Evolutionary conservation across 768 basidiomycete species (phyloP).

Genomic region (Auricularia heimuer): DNA sequence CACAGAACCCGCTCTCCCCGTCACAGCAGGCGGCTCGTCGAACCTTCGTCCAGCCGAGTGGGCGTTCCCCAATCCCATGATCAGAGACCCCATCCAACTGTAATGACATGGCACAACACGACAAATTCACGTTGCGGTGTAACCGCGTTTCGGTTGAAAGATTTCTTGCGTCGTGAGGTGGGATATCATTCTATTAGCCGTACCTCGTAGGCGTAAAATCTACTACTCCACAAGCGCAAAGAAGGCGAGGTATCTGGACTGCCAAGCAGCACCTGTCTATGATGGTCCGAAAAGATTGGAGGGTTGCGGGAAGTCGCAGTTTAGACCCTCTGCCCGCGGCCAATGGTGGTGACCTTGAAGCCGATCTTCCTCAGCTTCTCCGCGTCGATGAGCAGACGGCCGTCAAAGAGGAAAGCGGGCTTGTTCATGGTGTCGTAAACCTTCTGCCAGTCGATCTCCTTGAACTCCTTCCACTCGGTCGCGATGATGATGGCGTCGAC

Average conservation of each 20-base stretch:
- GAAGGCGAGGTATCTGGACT: background rate
- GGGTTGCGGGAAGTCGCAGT: background rate
- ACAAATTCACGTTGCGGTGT: too few species aligned
- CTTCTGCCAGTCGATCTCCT: slow-evolving; percentile 77
- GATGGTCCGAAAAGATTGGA: background rate
- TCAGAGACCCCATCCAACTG: background rate
- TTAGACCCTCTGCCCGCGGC: slow-evolving; percentile 39
- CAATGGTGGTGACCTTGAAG: slow-evolving; percentile 65
- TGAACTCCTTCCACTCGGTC: slow-evolving; percentile 98
- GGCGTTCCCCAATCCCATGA: background rate
- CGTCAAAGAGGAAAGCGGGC: slow-evolving; percentile 98
- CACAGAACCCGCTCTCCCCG: background rate
- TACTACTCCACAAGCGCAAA: background rate
- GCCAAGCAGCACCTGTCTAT: background rate
- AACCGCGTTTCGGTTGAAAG: too few species aligned
- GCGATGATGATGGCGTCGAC: slow-evolving; percentile 93
- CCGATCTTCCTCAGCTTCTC: slow-evolving; percentile 75
- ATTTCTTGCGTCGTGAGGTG: too few species aligned
- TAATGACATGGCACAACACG: background rate
- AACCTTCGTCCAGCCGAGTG: background rate
- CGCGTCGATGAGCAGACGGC: slow-evolving; percentile 77
- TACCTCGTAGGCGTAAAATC: background rate
- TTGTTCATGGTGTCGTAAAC: slow-evolving; percentile 89
- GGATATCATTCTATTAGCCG: background rate
- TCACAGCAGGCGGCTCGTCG: background rate